Conservation (phyloP, 148 eudicot species). For the Spergularia marina region DNA sequence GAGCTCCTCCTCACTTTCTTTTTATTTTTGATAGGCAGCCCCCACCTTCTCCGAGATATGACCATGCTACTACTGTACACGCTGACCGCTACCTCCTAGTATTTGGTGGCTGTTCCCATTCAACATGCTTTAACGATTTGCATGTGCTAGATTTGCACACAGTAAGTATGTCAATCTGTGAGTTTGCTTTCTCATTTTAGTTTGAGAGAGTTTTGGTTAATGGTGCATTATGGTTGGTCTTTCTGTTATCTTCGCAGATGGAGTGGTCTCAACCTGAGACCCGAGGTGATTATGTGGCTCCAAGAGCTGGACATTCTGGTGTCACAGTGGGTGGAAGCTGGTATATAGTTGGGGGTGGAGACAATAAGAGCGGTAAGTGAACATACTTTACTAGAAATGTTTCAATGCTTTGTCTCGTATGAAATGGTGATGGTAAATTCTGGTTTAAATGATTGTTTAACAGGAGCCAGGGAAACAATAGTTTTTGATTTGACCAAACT, state of each 20-base stretch:
- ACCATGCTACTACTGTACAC: constrained; percentile 83
- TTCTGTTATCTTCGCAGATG: constrained; percentile 49
- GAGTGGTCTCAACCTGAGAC: constrained; percentile 95
- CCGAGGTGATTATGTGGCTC: constrained; percentile 64
- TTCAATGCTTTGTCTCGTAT: constrained; percentile 1
- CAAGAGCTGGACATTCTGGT: constrained; percentile 96
- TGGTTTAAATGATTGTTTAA: constrained; percentile 16
- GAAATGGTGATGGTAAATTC: not conserved
- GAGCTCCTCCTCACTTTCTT: constrained; percentile 34
- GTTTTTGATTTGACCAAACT: constrained; percentile 76
- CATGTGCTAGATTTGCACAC: constrained; percentile 86
- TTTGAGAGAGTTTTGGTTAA: not conserved
- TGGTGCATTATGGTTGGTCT: not conserved
- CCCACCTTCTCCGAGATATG: constrained; percentile 93
- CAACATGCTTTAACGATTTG: constrained; percentile 76
- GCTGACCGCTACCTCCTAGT: constrained; percentile 77
- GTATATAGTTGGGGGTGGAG: constrained; percentile 95
- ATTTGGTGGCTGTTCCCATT: constrained; percentile 96
- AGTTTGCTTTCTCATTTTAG: too few species aligned
- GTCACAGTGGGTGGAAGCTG: constrained; percentile 65
- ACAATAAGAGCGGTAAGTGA: constrained; percentile 73
- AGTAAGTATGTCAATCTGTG: constrained; percentile 39
- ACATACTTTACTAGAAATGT: not conserved
- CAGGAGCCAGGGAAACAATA: constrained; percentile 84
- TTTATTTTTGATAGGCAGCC: constrained; percentile 70